These are phyloP conservation scores for Abelmoschus esculentus DNA, from an alignment of 345 rosid genomes.

Conservation along the genomic window DNA sequence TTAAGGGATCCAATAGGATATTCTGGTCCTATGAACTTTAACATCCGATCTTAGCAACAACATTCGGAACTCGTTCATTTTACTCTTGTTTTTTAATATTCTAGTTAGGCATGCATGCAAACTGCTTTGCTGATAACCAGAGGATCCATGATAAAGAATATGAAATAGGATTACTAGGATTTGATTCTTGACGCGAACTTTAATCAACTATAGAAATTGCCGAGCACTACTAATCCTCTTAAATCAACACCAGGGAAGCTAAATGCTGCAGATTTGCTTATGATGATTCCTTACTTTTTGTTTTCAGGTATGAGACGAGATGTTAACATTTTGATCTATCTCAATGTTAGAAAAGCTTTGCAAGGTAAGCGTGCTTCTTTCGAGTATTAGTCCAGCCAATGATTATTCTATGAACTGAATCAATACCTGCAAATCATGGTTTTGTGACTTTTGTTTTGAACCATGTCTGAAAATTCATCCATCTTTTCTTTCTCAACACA, in stretches of 20 bases:
- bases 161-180: neutral
- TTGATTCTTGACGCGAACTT: neutral
- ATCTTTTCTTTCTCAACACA: neutral
- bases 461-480: neutral
- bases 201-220: neutral
- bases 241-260: neutral
- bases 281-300: neutral
- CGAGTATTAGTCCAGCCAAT: neutral
- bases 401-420: neutral
- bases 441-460: neutral
- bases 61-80: neutral
- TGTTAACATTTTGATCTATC: constrained; percentile 62
- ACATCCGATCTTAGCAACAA: neutral
- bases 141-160: neutral
- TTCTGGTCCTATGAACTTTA: neutral
- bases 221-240: neutral
- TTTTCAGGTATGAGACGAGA: constrained; percentile 71
- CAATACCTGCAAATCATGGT: neutral
- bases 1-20: neutral
- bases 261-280: neutral
- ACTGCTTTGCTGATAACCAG: neutral
- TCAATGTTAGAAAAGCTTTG: constrained; percentile 69
- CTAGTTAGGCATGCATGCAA: neutral
- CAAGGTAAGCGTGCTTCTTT: constrained; percentile 41
- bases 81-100: neutral